These are phyloP conservation scores for Ustilago lituana DNA, from an alignment of 1,284 basidiomycete species.

Conservation along the genomic window DNA sequence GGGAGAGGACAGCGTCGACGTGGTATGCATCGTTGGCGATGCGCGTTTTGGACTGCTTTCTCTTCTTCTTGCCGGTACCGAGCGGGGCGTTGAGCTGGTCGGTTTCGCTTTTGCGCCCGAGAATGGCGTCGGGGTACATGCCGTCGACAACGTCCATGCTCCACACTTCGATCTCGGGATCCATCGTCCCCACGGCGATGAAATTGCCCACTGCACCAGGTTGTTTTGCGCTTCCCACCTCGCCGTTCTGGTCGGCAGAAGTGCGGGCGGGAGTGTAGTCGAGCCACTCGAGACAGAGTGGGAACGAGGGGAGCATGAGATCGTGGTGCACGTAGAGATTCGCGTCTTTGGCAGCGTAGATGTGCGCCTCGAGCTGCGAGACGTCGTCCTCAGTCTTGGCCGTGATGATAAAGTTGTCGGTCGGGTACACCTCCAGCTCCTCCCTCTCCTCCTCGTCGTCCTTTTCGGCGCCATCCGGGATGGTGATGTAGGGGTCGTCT, in stretches of 20 bases:
- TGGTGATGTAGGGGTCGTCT: conserved; percentile 95
- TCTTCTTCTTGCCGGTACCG: conserved; percentile 71
- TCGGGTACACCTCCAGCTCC: conserved; percentile 87
- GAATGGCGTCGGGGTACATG: conserved; percentile 90
- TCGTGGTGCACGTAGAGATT: conserved; percentile 98
- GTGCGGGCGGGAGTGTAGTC: conserved; percentile 79
- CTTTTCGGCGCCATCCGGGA: conserved; percentile 77
- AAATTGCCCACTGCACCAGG: conserved; percentile 78
- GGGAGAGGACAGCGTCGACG: conserved; percentile 88
- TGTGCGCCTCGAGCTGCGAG: conserved; percentile 81
- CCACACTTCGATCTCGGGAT: conserved; percentile 99
- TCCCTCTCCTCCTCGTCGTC: conserved; percentile 83
- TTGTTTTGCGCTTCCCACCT: conserved; percentile 54
- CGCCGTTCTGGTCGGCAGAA: conserved; percentile 41
- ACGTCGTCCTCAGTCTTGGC: conserved; percentile 98
- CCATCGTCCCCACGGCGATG: conserved; percentile 94
- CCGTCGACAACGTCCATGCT: conserved; percentile 91
- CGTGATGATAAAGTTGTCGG: conserved; percentile 89
- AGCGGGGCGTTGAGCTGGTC: conserved; percentile 50
- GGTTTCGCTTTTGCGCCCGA: conserved; percentile 77
- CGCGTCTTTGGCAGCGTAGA: conserved; percentile 62
- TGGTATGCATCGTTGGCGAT: conserved; percentile 77
- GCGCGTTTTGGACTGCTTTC: conserved; percentile 83
- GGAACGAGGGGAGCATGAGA: conserved; percentile 95
- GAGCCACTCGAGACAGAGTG: conserved; percentile 98